Base-by-base conservation (phyloP, 1,284 basidiomycete species). In the Cronartium quercuum region DNA sequence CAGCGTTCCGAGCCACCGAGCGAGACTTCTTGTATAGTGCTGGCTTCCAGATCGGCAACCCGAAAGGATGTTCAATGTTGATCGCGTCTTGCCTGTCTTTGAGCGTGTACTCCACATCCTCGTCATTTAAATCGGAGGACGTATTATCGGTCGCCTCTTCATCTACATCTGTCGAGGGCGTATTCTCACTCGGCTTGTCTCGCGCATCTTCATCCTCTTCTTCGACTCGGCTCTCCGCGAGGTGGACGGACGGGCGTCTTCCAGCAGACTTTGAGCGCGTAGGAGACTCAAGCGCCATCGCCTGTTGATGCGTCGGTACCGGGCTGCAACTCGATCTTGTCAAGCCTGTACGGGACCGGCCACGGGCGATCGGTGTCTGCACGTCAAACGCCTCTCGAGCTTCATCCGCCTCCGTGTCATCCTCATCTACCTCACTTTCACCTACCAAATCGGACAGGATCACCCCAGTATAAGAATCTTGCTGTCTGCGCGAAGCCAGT, bases 11-110 rank as follows among this genome's bases (percentile, higher is more conserved):
- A 58, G 95, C 97, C 78, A 98, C 91, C 1, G 94, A 94, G 63
- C 96, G 90, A 37, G 91, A 91, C 82, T 99, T 99, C 83, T 96
- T 95, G 88, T 99, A 99, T 68, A 99, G 83, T 0, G 96, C 96
- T 13, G 96, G 96, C 83, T 99, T 99, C 96, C 96, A 98, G 81
- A 99, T 98, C 61, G 93, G 96, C 78, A 99, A 86, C 85, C 96
- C 96, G 82, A 99, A 98, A 6, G 96, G 96, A 83, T 99, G 96
- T 82, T 97, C 93, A 12, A 66, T 74, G 41, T 74, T 78, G 86
- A 86, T 84, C 84, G 95, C 90, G 61, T 96, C 97, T 82, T 99
- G 96, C 38, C 96, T 88, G 79, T 98, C 94, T 83, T 91, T 94
- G 78, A 98, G 84, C 0, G 95, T 98, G 79, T 98, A 85, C 65